Base-by-base conservation (phyloP, 257 asterid genomes). In the Thymus mandschuricus region DNA sequence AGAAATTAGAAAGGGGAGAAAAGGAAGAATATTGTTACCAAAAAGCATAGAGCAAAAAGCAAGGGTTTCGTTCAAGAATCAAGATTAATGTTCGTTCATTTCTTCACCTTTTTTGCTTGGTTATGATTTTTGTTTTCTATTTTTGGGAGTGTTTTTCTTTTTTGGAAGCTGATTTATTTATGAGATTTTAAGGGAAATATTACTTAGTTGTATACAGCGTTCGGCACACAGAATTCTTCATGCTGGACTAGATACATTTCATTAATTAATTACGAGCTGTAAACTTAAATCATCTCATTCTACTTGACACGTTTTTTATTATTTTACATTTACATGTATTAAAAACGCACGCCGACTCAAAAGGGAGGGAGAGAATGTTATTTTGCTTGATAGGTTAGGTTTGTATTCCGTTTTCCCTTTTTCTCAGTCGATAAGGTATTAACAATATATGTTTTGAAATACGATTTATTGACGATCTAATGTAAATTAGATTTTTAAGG, bases 61-160 rank as follows among this genome's bases (percentile, higher is more conserved):
- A 29, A 45, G 2, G 10, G 1, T 33, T 33, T 57, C n/a, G 10
- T 54, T 43, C 13, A 54, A 68, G 63, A 40, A 63, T 33, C 13
- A 54, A 68, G 63, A 40, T 72, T 33, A 52, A 10, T 52, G 45
- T 61, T 70, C 40, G 33, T 27, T 72, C 38, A 21, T 5, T 40
- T 35, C 28, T 66, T 45, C 58, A 65, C n/a, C 67, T 38, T 73
- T 57, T 66, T 63, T 66, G 51, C 11, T 41, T 57, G 43, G 13
- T 61, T 66, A 49, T 64, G 38, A 48, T 34, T 35, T 64, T 5
- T 41, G 6, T 21, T 21, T 21, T 21, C 67, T 55, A 51, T 60
- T 50, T 68, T 68, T 56, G 60, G 45, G 60, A 21, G 72, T 64
- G 7, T 60, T 76, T 21, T 61, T 70, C 68, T 63, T 51, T 68